Evolutionary conservation across 176 grass and related monocot species (phyloP).

Genomic region (Zoysia japonica): DNA sequence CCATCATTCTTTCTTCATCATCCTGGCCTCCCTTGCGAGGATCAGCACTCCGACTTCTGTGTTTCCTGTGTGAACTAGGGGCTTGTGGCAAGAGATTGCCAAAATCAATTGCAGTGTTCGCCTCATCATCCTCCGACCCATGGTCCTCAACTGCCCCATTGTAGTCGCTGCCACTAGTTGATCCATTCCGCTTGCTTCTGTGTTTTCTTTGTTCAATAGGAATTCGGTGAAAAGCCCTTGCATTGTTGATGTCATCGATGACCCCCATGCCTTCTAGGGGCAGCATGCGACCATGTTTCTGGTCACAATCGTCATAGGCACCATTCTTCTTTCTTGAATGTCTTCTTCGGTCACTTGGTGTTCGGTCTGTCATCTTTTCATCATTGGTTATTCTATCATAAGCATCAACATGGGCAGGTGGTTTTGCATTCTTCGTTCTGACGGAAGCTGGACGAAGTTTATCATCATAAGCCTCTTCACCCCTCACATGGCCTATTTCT

Average conservation of each 20-base stretch:
- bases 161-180: constrained; percentile 37
- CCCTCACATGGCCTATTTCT: constrained; percentile 22
- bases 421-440: constrained; percentile 56
- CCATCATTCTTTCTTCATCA: constrained; percentile 77
- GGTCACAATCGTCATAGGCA: constrained; percentile 37
- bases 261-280: constrained; percentile 23
- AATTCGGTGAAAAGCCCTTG: constrained; percentile 33
- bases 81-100: constrained; percentile 64
- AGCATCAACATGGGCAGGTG: constrained; percentile 34
- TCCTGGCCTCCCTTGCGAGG: constrained; percentile 40
- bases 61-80: constrained; percentile 43
- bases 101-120: constrained; percentile 57
- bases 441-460: constrained; percentile 55
- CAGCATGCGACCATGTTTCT: neutral
- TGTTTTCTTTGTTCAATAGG: constrained; percentile 41
- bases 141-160: constrained; percentile 9
- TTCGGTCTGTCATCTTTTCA: constrained; percentile 42
- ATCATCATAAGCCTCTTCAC: constrained; percentile 35
- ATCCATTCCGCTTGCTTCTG: constrained; percentile 42
- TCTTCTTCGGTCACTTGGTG: constrained; percentile 43
- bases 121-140: constrained; percentile 53
- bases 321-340: constrained; percentile 49
- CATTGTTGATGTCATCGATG: constrained; percentile 44
- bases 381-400: constrained; percentile 20
- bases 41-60: constrained; percentile 47